Evolutionary conservation across 306 rosid genomes (phyloP), one percentile per base, ranked within the genome.

Genomic region (peach (Prunus persica)): DNA sequence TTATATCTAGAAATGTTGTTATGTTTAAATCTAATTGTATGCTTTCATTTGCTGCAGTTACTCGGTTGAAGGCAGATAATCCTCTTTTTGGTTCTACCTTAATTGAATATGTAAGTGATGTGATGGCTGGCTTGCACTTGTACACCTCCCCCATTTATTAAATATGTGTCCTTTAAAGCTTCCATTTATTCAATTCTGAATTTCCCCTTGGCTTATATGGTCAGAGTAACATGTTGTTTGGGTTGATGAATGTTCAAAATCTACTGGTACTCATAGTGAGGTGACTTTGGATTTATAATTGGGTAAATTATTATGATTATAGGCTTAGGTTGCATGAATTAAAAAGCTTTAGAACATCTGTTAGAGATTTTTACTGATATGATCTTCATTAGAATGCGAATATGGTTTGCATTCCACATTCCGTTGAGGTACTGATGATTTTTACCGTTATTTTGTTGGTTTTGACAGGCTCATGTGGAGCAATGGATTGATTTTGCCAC

Each of bases 401-500:
- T 9, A 54, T 55, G 46, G 15, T 58, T 16, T 16, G 15, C 27
- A 13, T 30, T 15, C 11, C 34, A 16, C 13, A 6, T 57, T 34
- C 15, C 69, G 49, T 50, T 13, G 45, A 11, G 8, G 34, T 27
- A 24, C 46, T 62, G 28, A 34, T 22, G 20, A 67, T 66, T 22
- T 72, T 71, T 15, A 64, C 47, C 3, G 27, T 22, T 18, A 11
- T 41, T 11, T 25, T 65, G 72, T 4, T 30, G 32, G n/a, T 73
- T 78, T 51, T 22, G 73, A 68, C 90, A 92, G 97, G 93, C 86
- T 64, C 92, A 52, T 27, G 77, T 90, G 41, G 97, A 92, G 41
- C 96, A 92, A 74, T 92, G 97, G 96, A 90, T 92, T 78, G 97
- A 92, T 81, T 90, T 92, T 78, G 49, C 96, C 16, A 41, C 97